These are phyloP conservation scores for Fomitopsis betulina DNA, from an alignment of 1,284 basidiomycete genomes.

Conservation along the genomic window DNA sequence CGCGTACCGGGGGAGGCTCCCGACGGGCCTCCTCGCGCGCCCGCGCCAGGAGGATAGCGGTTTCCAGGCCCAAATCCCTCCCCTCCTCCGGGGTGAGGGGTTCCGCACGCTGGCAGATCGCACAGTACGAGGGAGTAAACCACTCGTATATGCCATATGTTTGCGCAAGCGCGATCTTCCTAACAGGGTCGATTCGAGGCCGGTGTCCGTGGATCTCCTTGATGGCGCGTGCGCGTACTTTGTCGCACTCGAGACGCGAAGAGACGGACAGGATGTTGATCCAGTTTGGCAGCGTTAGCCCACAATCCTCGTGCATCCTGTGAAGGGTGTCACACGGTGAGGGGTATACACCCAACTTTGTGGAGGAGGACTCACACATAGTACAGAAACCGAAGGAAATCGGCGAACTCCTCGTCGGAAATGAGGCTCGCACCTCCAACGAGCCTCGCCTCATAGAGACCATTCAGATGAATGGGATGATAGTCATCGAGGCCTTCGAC, in stretches of 20 bases:
- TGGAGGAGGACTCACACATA: constrained; percentile 6
- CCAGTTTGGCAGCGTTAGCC: constrained; percentile 12
- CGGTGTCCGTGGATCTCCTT: constrained; percentile 13
- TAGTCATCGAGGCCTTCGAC: constrained; percentile 12
- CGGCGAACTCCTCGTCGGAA: constrained; percentile 8
- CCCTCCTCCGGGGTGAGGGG: constrained; percentile 15
- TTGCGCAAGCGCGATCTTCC: constrained; percentile 15
- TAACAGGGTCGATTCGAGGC: constrained; percentile 15
- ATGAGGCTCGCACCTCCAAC: no score
- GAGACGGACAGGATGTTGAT: constrained; percentile 20
- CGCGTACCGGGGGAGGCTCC: not conserved
- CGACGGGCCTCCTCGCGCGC: constrained; percentile 16
- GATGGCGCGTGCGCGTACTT: constrained; percentile 19
- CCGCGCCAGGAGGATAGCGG: constrained; percentile 14
- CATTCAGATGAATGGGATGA: constrained; percentile 8
- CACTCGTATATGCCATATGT: constrained; percentile 16
- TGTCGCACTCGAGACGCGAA: constrained; percentile 18
- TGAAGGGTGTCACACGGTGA: not conserved
- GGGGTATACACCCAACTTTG: not conserved
- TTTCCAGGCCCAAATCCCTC: constrained; percentile 10
- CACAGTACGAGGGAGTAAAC: constrained; percentile 18
- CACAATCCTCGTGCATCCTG: constrained; percentile 20
- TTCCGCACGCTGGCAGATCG: constrained; percentile 12
- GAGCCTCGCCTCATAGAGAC: not conserved
- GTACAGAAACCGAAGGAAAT: constrained; percentile 15